These are phyloP conservation scores for Boletales sp. DNA, from an alignment of 768 basidiomycete species.

Conservation along the genomic window DNA sequence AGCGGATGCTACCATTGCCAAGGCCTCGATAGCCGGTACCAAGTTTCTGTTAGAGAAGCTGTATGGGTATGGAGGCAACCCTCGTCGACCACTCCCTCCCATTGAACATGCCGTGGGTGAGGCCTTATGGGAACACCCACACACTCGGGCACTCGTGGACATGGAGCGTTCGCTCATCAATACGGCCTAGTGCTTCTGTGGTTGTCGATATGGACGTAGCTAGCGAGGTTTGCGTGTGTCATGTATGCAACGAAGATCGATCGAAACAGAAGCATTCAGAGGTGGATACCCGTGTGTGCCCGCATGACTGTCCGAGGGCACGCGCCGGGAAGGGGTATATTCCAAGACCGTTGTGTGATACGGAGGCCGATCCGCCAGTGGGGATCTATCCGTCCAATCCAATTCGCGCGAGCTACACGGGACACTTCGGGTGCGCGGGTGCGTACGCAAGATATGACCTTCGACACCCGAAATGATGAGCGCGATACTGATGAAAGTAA, in stretches of 20 bases:
- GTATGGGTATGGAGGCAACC: conserved; percentile 76
- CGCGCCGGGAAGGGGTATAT: background rate
- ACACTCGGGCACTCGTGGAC: conserved; percentile 64
- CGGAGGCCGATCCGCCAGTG: conserved; percentile 4
- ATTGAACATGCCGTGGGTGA: conserved; percentile 53
- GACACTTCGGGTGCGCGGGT: conserved; percentile 9
- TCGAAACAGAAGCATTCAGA: background rate
- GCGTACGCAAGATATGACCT: background rate
- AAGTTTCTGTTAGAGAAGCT: conserved; percentile 73
- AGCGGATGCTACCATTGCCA: conserved; percentile 78
- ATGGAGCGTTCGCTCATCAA: conserved; percentile 58
- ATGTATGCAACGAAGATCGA: background rate
- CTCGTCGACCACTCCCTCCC: conserved; percentile 75
- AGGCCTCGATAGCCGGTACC: conserved; percentile 76
- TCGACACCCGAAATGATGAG: background rate
- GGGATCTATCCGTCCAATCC: too few relatives aligned
- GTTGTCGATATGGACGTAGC: too few relatives aligned
- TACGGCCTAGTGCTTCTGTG: background rate
- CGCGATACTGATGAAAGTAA: conserved; percentile 14
- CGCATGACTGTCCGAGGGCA: background rate
- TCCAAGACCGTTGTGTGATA: conserved; percentile 9
- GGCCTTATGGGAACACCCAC: conserved; percentile 68
- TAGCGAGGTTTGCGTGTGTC: too few relatives aligned
- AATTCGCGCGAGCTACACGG: conserved; percentile 9
- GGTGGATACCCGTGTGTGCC: background rate